Evolutionary conservation across 2,329 filamentous ascomycete species (phyloP), one percentile per base, ranked within the genome.

Genomic region (Fusarium duplospermum): DNA sequence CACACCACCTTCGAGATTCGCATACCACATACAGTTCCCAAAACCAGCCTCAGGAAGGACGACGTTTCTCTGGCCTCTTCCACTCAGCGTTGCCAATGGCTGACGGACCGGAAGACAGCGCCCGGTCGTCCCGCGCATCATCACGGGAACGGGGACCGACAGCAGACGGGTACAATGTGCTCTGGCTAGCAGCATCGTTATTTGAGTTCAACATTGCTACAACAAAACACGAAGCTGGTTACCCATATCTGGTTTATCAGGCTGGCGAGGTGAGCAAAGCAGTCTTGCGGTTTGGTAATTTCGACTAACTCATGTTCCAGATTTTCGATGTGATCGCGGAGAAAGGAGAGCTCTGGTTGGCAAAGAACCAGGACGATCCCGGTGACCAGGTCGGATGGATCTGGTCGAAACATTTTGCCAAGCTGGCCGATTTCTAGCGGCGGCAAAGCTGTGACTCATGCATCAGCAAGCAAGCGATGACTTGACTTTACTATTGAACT

Each of bases 171-270:
- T 93, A 92, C 73, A 93, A 92, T 66, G 90, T 98, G 9, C 86
- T 98, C 54, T 99, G 97, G 88, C 88, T 98, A 20, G 96, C 95
- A 16, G 96, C 96, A 22, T 97, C 94, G 77, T 89, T 98, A 35
- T 98, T 98, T 80, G 95, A 98, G 82, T 99, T 98, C 85, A 97
- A 98, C 79, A 98, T 98, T 80, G 94, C 96, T 80, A 94, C 93
- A 27, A 93, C 95, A 29, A 94, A 97, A 77, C 92, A 94, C 67
- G 96, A 98, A 84, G 96, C 93, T 69, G 96, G 96, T 27, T 98
- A 98, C 83, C 95, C 96, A 22, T 99, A 99, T 81, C 86, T 99
- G 70, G 96, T 95, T 52, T 99, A 99, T 83, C 94, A 96, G 76
- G 94, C 95, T 62, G 96, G 96, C 74, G 96, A 99, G 87, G 92